A percentile compares a stretch with the other conserved stretches of the same genome.
Conservation (phyloP, 208 protist species). For the Trypanosoma scelopori region DNA sequence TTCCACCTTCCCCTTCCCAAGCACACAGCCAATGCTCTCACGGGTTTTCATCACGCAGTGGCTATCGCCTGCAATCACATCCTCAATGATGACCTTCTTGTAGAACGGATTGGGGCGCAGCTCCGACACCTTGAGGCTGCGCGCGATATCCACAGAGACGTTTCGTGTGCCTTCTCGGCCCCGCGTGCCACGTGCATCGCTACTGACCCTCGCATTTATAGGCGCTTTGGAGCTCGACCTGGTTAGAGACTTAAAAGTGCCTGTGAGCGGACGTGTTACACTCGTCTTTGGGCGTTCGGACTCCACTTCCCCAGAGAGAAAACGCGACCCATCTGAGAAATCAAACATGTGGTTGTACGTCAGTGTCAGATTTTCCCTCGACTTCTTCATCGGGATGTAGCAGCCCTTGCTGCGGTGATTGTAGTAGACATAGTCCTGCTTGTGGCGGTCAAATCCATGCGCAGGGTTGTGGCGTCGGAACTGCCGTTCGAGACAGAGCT, state of each 20-base stretch:
- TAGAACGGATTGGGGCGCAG: constrained; percentile 14
- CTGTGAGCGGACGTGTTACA: constrained; percentile 25
- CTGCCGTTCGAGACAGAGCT: constrained; percentile 39
- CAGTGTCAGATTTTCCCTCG: constrained; percentile 45
- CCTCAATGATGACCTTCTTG: constrained; percentile 56
- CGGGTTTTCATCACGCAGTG: not conserved
- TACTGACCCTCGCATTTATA: not conserved
- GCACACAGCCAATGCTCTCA: constrained; percentile 41
- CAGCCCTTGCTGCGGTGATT: constrained; percentile 86
- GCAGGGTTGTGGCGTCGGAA: constrained; percentile 47
- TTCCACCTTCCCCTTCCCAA: constrained; percentile 51
- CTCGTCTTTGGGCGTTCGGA: constrained; percentile 32
- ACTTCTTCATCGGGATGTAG: constrained; percentile 69
- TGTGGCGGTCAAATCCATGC: constrained; percentile 33
- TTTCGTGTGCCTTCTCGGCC: not conserved
- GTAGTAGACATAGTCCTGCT: constrained; percentile 76
- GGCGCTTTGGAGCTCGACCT: not conserved
- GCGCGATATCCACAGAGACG: constrained; percentile 20
- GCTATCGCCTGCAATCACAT: constrained; percentile 55
- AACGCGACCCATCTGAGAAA: constrained; percentile 78
- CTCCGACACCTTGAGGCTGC: constrained; percentile 16
- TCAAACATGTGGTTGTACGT: constrained; percentile 87
- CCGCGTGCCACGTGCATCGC: not conserved
- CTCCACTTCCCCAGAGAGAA: constrained; percentile 30
- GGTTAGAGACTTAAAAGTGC: constrained; percentile 13